Evolutionary conservation across 31 red algal species (phyloP), one percentile per base, ranked within the genome.

Genomic region (Endocladia muricata): DNA sequence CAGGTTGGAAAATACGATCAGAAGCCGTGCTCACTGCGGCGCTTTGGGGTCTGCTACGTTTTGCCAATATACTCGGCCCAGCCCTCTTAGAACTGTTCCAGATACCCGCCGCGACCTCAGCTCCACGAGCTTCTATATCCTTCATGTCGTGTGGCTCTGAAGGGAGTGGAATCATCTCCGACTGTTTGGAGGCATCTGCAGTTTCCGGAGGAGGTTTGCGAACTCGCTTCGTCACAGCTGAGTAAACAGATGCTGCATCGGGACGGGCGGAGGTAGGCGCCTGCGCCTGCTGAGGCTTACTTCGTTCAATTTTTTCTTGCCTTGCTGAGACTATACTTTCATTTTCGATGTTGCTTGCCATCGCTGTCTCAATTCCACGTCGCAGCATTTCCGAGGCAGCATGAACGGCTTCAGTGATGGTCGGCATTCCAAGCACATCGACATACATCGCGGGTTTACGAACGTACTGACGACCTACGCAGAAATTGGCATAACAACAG

Each of bases 51-150:
- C 68, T 37, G 25, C 21, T 36, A 31, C 79, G 79, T 61, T 83
- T 83, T 1, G 79, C 73, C 19, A 83, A 58, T 11, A 83, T 83
- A 56, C 79, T 83, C 1, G 79, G 79, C 42, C 79, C 79, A 6
- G 79, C 79, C 68, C 63, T 83, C 41, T 83, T 83, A 0, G 51
- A 37, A 33, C 79, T 73, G 31, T 73, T 74, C 79, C 79, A 83
- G 3, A 40, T 42, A 37, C 41, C 41, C 29, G 67, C 2, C 25
- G 51, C n/a, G n/a, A n/a, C n/a, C n/a, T n/a, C n/a, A n/a, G n/a
- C n/a, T n/a, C n/a, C n/a, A n/a, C n/a, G n/a, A n/a, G n/a, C n/a
- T n/a, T n/a, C n/a, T n/a, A n/a, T n/a, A n/a, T n/a, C n/a, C n/a
- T n/a, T n/a, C n/a, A n/a, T n/a, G n/a, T n/a, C n/a, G n/a, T n/a